A percentile compares a stretch with the other conserved stretches of the same genome.
Conservation (phyloP, 2,329 filamentous ascomycete species). For the Diplodia corticola region DNA sequence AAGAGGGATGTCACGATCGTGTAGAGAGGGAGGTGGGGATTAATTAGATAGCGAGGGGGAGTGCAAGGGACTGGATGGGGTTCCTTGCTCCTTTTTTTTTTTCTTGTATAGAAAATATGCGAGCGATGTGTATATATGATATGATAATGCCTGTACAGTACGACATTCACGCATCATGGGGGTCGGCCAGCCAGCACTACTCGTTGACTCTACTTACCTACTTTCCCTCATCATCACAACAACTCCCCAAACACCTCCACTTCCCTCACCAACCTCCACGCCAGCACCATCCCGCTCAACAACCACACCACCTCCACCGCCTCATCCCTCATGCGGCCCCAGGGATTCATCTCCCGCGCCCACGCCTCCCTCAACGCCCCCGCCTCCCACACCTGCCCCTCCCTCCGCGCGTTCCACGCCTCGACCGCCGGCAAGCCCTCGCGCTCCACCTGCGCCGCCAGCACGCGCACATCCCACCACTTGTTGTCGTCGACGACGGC, state of each 20-base stretch:
- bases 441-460: background rate
- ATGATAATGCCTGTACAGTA: background rate
- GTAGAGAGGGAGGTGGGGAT: background rate
- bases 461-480: background rate
- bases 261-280: background rate
- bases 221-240: background rate
- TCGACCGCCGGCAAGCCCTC: background rate
- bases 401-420: background rate
- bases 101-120: background rate
- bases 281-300: background rate
- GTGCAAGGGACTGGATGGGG: background rate
- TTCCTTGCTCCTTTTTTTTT: background rate
- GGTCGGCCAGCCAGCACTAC: background rate
- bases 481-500: too few species aligned
- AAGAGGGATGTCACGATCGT: slow-evolving; percentile 10
- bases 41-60: background rate
- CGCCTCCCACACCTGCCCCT: background rate
- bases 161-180: background rate
- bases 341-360: too few species aligned
- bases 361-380: background rate
- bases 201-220: background rate
- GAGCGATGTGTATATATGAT: background rate
- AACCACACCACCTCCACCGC: background rate
- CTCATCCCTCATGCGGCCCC: too few species aligned
- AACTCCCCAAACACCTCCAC: background rate